Base-by-base conservation (phyloP, 495 filamentous ascomycete species). In the Monascus purpureus region DNA sequence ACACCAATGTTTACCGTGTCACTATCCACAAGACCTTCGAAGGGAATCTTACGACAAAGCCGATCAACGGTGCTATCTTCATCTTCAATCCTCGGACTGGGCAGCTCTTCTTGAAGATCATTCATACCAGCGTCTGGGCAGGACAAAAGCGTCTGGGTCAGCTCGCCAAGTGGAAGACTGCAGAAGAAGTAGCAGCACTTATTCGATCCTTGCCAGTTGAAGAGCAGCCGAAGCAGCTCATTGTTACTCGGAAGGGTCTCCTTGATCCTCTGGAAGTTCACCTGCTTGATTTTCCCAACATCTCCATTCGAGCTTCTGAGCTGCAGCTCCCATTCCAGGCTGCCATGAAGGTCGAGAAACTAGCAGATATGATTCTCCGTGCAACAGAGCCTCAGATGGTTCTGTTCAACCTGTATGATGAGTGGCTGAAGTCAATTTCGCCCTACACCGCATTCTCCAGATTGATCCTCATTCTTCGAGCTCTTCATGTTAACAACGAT, bases 1-100 rank as follows among this genome's bases (percentile, higher is more conserved):
- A 99, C 55, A 99, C 92, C 28, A 99, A 99, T 44, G 93, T 96
- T 33, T 99, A 99, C 48, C 90, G 92, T 57, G 92, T 99, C 41
- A 96, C 92, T 1, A 96, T 99, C 29, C 92, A 99, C 69, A 99
- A 99, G 72, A 99, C 92, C 0, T 99, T 99, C 41, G 92, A 99
- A 54, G 92, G 92, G 41, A 99, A 99, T 47, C 63, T 99, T 67
- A 99, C 92, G 1, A 99, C 92, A 0, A 99, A 99, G 60, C 92
- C 92, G 13, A 99, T 99, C 64, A 99, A 99, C 57, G 92, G 92
- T 49, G 92, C 92, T 20, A 99, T 99, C 49, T 96, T 99, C 65
- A 96, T 99, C 58, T 94, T 99, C 75, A 99, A 96, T 49, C 92
- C 92, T 12, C 76, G 92, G 28, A 96, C 92, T 40, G 92, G 92